A percentile compares a stretch with the other conserved stretches of the same genome.
These are phyloP conservation scores for Alternaria infectoria DNA, from an alignment of 2,329 filamentous ascomycete species.

Conservation along the genomic window DNA sequence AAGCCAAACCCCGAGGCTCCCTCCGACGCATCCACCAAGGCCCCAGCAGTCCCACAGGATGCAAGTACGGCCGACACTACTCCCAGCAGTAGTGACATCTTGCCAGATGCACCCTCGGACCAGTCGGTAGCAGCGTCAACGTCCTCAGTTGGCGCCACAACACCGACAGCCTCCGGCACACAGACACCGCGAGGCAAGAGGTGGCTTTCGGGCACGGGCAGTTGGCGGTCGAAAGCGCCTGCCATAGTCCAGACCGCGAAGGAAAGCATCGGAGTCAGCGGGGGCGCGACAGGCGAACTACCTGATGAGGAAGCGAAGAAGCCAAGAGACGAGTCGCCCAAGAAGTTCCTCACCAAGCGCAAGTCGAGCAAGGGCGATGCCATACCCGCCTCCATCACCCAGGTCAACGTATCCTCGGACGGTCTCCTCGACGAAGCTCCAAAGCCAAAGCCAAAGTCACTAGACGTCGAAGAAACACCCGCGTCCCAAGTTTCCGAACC, in stretches of 20 bases:
- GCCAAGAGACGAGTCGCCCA: conserved; percentile 36
- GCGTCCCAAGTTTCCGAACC: conserved; percentile 37
- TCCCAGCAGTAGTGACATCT: conserved; percentile 20
- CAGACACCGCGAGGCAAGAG: conserved; percentile 39
- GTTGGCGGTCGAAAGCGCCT: conserved; percentile 55
- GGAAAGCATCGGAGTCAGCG: conserved; percentile 55
- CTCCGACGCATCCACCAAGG: conserved; percentile 16
- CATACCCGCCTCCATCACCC: conserved; percentile 54
- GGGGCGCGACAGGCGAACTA: conserved; percentile 52
- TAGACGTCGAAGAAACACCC: conserved; percentile 17
- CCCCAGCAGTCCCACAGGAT: conserved; percentile 16
- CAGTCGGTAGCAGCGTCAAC: conserved; percentile 20
- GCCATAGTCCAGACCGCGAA: conserved; percentile 55
- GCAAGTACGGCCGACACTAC: conserved; percentile 16
- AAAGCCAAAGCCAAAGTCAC: conserved; percentile 27
- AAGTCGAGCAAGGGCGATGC: conserved; percentile 55
- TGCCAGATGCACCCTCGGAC: conserved; percentile 22
- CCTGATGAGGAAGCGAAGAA: conserved; percentile 38
- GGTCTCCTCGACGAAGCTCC: conserved; percentile 37
- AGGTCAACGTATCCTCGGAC: conserved; percentile 53
- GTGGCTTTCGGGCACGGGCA: conserved; percentile 54
- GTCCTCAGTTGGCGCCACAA: conserved; percentile 15
- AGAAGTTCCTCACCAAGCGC: conserved; percentile 51
- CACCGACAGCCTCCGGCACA: conserved; percentile 22
- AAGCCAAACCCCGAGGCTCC: conserved; percentile 47